A percentile compares a stretch with the other conserved stretches of the same genome.
Conservation (phyloP, 371 early-diverging fungal species). For the Syncephalastrum monosporum region DNA sequence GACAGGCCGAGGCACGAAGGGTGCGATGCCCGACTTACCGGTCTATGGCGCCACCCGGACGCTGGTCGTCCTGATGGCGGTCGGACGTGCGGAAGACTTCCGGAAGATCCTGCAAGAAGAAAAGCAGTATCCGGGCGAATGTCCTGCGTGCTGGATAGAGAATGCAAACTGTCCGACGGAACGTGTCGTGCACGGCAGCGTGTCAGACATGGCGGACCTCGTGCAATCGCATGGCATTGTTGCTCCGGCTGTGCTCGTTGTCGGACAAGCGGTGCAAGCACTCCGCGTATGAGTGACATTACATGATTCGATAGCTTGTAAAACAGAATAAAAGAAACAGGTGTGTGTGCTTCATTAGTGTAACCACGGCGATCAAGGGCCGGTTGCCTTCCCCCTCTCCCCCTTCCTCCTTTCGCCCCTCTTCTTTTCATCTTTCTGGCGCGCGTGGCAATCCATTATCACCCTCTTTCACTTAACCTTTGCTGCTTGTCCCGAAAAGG, state of each 20-base stretch:
- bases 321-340: too few relatives aligned
- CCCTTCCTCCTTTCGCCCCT: too few relatives aligned
- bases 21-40: slow-evolving; percentile 76
- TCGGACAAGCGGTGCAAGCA: slow-evolving; percentile 33
- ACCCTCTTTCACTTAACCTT: too few relatives aligned
- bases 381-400: too few relatives aligned
- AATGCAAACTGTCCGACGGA: slow-evolving; percentile 66
- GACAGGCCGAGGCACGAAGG: slow-evolving; percentile 75
- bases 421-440: too few relatives aligned
- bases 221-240: slow-evolving; percentile 56
- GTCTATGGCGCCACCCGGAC: slow-evolving; percentile 63
- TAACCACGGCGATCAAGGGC: too few relatives aligned
- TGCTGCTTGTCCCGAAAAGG: too few relatives aligned
- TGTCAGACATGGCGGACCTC: slow-evolving; percentile 48
- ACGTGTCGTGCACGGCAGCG: slow-evolving; percentile 56
- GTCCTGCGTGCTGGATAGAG: slow-evolving; percentile 71
- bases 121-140: slow-evolving; percentile 55
- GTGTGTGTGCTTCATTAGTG: too few relatives aligned
- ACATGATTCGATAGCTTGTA: too few relatives aligned
- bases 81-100: slow-evolving; percentile 66
- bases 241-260: slow-evolving; percentile 71
- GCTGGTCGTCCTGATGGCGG: slow-evolving; percentile 82
- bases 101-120: slow-evolving; percentile 48
- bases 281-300: too few relatives aligned
- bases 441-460: too few relatives aligned